Evolutionary conservation across 331 rosid genomes (phyloP).

Genomic region (Malus hybrid): DNA sequence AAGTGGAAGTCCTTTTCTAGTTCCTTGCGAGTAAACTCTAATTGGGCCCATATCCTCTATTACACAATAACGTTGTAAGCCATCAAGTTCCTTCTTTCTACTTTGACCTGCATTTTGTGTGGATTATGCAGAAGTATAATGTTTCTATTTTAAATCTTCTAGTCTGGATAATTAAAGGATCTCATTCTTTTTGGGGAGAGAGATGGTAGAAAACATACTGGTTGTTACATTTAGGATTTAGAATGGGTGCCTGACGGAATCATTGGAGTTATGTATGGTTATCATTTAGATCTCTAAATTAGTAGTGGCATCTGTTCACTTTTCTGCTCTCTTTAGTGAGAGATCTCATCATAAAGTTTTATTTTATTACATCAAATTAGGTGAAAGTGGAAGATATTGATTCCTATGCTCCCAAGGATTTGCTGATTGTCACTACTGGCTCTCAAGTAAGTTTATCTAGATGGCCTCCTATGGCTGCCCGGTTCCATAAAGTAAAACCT

Average conservation of each 20-base stretch:
- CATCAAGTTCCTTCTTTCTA: background rate
- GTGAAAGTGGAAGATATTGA: conserved; percentile 96
- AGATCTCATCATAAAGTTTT: conserved; percentile 10
- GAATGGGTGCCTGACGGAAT: background rate
- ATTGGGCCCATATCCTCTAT: background rate
- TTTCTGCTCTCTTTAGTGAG: background rate
- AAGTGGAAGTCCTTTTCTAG: background rate
- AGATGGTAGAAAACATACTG: background rate
- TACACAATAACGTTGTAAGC: background rate
- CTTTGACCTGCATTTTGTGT: background rate
- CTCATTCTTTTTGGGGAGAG: background rate
- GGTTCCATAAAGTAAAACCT: conserved; percentile 15
- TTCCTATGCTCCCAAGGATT: conserved; percentile 90
- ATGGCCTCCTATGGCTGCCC: conserved; percentile 13
- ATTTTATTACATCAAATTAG: conserved; percentile 21
- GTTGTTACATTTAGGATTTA: background rate
- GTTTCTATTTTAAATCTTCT: background rate
- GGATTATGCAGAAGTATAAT: background rate
- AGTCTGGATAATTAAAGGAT: background rate
- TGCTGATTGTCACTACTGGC: conserved; percentile 93
- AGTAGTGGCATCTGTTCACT: background rate
- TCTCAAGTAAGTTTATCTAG: conserved; percentile 81
- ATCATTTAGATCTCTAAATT: conserved; percentile 11
- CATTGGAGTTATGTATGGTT: background rate
- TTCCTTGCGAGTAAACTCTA: background rate